These are phyloP conservation scores for Naematelia encephala DNA, from an alignment of 768 basidiomycete species.

Conservation along the genomic window DNA sequence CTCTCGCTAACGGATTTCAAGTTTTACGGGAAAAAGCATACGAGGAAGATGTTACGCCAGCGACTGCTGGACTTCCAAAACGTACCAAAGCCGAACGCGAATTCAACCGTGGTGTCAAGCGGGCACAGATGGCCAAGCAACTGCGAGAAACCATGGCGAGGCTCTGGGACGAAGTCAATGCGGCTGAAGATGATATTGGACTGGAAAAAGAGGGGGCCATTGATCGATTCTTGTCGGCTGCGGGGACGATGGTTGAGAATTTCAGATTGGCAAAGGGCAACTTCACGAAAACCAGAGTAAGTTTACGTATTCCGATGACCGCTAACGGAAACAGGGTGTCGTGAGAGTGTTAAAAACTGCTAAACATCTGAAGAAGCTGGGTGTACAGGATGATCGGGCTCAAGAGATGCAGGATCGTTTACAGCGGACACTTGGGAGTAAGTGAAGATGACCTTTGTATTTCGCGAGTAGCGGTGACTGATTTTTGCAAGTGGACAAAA, in stretches of 20 bases:
- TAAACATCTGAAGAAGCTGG: constrained; percentile 20
- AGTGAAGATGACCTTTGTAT: too few species aligned
- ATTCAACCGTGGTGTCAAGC: constrained; percentile 24
- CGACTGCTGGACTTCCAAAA: not conserved
- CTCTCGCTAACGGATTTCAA: not conserved
- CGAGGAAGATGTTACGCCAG: not conserved
- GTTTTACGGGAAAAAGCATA: not conserved
- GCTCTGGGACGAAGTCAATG: constrained; percentile 58
- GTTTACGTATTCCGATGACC: too few species aligned
- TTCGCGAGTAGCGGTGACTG: too few species aligned
- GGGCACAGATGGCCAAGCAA: constrained; percentile 34
- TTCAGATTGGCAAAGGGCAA: constrained; percentile 82
- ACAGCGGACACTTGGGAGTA: constrained; percentile 45
- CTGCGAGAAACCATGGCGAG: constrained; percentile 55
- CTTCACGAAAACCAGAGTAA: constrained; percentile 73
- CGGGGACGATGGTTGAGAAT: constrained; percentile 79
- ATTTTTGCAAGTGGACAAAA: constrained; percentile 7
- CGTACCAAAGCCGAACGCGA: constrained; percentile 25
- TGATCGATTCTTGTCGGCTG: constrained; percentile 75
- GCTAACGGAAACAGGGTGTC: constrained; percentile 32
- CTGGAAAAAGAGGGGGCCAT: constrained; percentile 57
- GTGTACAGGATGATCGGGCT: constrained; percentile 39
- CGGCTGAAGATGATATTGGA: constrained; percentile 54
- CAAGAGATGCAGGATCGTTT: constrained; percentile 50
- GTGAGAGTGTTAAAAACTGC: constrained; percentile 17